phyloP scores from a whole-genome alignment of 2,329 filamentous ascomycete genomes.

The Pseudocercospora crystallina region DNA sequence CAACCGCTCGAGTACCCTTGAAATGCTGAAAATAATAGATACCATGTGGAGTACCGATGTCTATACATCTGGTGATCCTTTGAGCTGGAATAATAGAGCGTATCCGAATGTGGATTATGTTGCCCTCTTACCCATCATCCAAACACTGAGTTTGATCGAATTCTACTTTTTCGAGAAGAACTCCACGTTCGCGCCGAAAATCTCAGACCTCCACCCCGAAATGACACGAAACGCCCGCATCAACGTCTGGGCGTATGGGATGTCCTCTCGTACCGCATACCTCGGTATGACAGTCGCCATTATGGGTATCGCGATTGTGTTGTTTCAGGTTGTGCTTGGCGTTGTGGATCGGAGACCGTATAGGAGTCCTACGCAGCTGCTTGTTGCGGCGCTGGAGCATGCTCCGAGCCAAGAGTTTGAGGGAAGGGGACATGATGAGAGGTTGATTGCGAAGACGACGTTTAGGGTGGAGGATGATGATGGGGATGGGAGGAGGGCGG shows the following conservation, averaged over 20 bases:
- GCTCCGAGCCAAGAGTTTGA: no score
- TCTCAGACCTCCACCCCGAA: neutral
- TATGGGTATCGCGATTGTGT: neutral
- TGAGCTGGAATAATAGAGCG: neutral
- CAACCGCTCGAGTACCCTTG: conserved; percentile 1
- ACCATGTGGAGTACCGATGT: neutral
- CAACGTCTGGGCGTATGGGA: conserved; percentile 12
- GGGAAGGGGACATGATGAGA: no score
- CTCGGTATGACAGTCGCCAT: conserved; percentile 5
- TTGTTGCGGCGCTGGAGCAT: no score
- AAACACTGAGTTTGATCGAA: conserved; percentile 10
- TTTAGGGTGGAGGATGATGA: no score
- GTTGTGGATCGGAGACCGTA: no score
- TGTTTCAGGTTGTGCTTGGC: no score
- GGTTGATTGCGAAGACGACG: no score
- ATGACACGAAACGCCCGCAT: neutral
- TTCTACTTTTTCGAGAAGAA: neutral
- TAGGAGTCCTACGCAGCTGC: no score
- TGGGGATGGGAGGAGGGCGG: no score
- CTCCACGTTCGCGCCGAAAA: neutral
- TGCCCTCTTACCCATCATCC: conserved; percentile 5
- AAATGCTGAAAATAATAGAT: conserved; percentile 1
- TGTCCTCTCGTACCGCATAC: conserved; percentile 8
- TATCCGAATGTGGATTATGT: conserved; percentile 3
- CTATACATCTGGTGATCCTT: neutral